Evolutionary conservation across 2,329 filamentous ascomycete species (phyloP), one percentile per base, ranked within the genome.

Genomic region (Calcarisporium arbuscula): DNA sequence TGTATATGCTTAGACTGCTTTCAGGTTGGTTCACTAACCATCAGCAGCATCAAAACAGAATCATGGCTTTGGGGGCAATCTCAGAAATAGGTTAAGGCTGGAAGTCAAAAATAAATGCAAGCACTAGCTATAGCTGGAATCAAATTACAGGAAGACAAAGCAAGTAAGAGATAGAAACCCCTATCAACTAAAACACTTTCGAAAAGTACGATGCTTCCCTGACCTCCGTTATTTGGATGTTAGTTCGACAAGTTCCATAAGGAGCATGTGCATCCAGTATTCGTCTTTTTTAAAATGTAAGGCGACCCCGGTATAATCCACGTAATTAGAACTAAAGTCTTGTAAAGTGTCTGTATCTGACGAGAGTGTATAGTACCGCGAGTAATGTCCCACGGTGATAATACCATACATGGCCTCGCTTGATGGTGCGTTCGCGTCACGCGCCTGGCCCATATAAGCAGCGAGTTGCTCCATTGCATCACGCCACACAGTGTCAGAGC

Each of bases 11-110:
- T 19, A 12, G n/a, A 25, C 12, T 23, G 21, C 10, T 6, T 11
- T 22, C 19, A 25, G 17, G n/a, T 14, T 32, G 28, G 19, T 28
- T 38, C 30, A 38, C 38, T 35, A 35, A 41, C 26, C 20, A n/a
- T 31, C 17, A 34, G 22, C 32, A 41, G 34, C 38, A 41, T 35
- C 16, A 32, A 18, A 41, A 41, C 25, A 38, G 16, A 21, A 41
- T 41, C 31, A 35, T 32, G 17, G 30, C 35, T 19, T 25, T 41
- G 19, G 34, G 34, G 34, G 38, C 30, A 22, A 41, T 41, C 36
- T 34, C 38, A 25, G 17, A 40, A 33, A 29, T 20, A 17, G 22
- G 5, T 36, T 11, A 31, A 31, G 28, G 19, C n/a, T n/a, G n/a
- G n/a, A n/a, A n/a, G n/a, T n/a, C n/a, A n/a, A n/a, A n/a, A n/a